Evolutionary conservation across 805 yeast genomes (phyloP).

Genomic region (Ogataea methylovora): DNA sequence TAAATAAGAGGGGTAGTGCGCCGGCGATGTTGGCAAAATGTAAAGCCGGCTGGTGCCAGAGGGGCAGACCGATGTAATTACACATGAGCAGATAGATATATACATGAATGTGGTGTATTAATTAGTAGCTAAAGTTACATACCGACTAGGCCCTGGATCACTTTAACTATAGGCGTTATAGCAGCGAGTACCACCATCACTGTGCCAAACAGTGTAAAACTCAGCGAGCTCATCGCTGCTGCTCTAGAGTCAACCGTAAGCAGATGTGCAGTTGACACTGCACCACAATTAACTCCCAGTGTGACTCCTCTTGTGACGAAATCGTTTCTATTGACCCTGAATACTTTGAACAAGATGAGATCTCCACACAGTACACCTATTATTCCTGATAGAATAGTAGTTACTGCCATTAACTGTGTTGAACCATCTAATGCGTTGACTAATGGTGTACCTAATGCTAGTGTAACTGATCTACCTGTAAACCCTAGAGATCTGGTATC

Average conservation of each 20-base stretch:
- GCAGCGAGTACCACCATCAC: conserved; percentile 64
- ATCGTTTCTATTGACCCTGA: conserved; percentile 53
- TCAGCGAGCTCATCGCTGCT: conserved; percentile 67
- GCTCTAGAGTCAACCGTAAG: conserved; percentile 68
- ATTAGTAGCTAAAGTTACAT: no score
- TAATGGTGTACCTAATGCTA: conserved; percentile 74
- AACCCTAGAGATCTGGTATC: conserved; percentile 60
- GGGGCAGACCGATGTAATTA: no score
- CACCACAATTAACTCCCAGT: conserved; percentile 73
- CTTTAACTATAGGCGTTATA: conserved; percentile 44
- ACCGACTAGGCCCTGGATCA: conserved; percentile 41
- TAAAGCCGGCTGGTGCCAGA: no score
- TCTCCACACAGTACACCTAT: conserved; percentile 67
- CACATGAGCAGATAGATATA: no score
- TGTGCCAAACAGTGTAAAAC: conserved; percentile 69
- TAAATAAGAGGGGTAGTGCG: no score
- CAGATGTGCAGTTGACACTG: conserved; percentile 74
- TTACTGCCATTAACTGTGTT: conserved; percentile 65
- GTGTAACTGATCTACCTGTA: conserved; percentile 71
- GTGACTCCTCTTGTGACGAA: conserved; percentile 72
- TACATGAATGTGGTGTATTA: no score
- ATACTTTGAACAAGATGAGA: conserved; percentile 31
- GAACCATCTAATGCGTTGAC: conserved; percentile 63
- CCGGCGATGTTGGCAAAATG: no score
- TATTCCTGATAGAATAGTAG: conserved; percentile 71